Percentiles rank a stretch among this genome's conserved stretches.
Conservation (phyloP, 192 early-diverging fungal species). For the Entophlyctis helioformis region DNA sequence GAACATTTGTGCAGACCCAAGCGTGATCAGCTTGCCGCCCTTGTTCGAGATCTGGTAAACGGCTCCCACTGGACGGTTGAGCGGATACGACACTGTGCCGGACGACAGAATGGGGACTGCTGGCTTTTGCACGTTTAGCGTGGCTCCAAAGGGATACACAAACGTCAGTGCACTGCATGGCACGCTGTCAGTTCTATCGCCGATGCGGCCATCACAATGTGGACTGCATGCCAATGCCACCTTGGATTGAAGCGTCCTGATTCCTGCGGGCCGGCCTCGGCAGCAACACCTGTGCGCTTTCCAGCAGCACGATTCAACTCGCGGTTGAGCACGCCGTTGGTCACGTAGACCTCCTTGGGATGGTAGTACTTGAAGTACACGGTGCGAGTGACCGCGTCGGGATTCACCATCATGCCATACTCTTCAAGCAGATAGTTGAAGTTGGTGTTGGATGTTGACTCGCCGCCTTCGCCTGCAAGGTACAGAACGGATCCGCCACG, state of each 20-base stretch:
- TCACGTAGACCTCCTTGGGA: slow-evolving; percentile 51
- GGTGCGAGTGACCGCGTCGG: slow-evolving; percentile 47
- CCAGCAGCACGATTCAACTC: slow-evolving; percentile 47
- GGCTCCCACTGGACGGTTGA: slow-evolving; percentile 45
- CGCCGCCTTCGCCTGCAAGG: slow-evolving; percentile 48
- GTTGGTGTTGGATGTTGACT: slow-evolving; percentile 40
- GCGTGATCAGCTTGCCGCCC: slow-evolving; percentile 38
- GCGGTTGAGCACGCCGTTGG: slow-evolving; percentile 47
- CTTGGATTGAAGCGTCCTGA: slow-evolving; percentile 18
- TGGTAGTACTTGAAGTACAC: slow-evolving; percentile 52
- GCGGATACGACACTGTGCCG: slow-evolving; percentile 45
- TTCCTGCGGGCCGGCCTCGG: slow-evolving; percentile 6
- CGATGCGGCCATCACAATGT: too few relatives aligned
- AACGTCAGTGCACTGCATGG: slow-evolving; percentile 27
- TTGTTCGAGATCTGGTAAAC: slow-evolving; percentile 32
- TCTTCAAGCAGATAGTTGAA: slow-evolving; percentile 59
- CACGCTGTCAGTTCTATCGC: background rate
- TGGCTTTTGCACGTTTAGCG: slow-evolving; percentile 52
- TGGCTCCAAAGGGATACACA: slow-evolving; percentile 50
- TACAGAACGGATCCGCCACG: slow-evolving; percentile 50
- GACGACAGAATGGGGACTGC: slow-evolving; percentile 45
- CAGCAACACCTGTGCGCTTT: slow-evolving; percentile 15
- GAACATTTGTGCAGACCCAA: slow-evolving; percentile 45
- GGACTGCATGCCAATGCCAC: too few relatives aligned
- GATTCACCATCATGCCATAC: slow-evolving; percentile 49